phyloP scores from a whole-genome alignment of 148 eudicot species.

The Heliamphora exappendiculata region DNA sequence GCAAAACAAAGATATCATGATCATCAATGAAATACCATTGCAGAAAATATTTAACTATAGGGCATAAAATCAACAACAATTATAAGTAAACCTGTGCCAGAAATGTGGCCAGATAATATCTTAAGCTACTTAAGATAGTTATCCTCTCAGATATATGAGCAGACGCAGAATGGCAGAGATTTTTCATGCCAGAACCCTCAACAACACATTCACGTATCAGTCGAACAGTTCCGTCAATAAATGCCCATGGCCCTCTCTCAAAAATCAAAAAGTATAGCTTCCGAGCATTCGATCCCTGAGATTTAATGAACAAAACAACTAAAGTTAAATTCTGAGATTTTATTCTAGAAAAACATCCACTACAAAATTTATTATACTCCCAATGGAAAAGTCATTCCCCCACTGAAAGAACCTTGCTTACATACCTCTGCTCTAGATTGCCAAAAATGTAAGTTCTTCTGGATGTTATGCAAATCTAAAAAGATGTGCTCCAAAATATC shows the following conservation, averaged over 20 bases:
- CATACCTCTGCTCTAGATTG: conserved; percentile 83
- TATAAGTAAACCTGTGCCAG: conserved; percentile 56
- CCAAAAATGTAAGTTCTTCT: conserved; percentile 84
- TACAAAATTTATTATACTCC: not conserved
- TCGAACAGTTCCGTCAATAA: conserved; percentile 50
- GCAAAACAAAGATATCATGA: not conserved
- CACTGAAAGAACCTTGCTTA: conserved; percentile 1
- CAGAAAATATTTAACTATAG: not conserved
- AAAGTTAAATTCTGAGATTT: not conserved
- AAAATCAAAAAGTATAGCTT: conserved; percentile 80
- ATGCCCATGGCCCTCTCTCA: conserved; percentile 87
- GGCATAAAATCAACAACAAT: not conserved
- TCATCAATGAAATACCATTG: not conserved
- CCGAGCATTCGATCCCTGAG: conserved; percentile 68
- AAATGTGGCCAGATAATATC: conserved; percentile 67
- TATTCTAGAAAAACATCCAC: not conserved
- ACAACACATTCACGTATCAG: conserved; percentile 51
- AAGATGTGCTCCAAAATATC: conserved; percentile 65
- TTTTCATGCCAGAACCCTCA: conserved; percentile 58
- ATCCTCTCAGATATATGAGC: conserved; percentile 72
- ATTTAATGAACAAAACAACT: not conserved
- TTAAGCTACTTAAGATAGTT: conserved; percentile 56
- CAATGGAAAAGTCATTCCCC: not conserved
- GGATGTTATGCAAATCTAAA: conserved; percentile 63
- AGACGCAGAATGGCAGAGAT: conserved; percentile 56